A percentile compares a stretch with the other conserved stretches of the same genome.
Conservation (phyloP, 345 rosid species). For the Eucalyptus brandiana region DNA sequence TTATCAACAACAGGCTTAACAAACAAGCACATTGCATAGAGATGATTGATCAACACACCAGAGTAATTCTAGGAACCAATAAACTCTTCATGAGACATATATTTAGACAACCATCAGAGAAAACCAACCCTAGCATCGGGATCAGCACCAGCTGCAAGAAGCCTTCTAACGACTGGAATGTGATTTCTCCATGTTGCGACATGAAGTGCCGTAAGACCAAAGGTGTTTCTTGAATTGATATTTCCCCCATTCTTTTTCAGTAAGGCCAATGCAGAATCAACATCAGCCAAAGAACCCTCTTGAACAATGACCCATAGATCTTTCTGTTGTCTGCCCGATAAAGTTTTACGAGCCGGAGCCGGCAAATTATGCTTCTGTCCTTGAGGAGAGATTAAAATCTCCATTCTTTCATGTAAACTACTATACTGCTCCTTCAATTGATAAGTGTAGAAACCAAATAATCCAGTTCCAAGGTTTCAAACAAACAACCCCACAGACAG, state of each 20-base stretch:
- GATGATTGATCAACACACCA: not conserved
- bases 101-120: not conserved
- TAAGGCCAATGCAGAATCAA: slow-evolving; percentile 50
- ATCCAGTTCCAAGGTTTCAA: not conserved
- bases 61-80: not conserved
- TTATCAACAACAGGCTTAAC: not conserved
- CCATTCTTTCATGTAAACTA: slow-evolving; percentile 16
- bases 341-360: slow-evolving; percentile 31
- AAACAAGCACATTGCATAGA: not conserved
- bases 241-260: slow-evolving; percentile 83
- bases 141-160: slow-evolving; percentile 89
- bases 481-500: not conserved
- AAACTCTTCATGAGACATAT: not conserved
- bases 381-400: slow-evolving; percentile 45
- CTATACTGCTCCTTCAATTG: not conserved
- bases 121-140: slow-evolving; percentile 93
- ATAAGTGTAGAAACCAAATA: not conserved
- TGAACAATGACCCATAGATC: slow-evolving; percentile 73
- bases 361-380: slow-evolving; percentile 44
- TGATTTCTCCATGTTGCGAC: slow-evolving; percentile 93
- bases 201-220: slow-evolving; percentile 87
- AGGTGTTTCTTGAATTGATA: slow-evolving; percentile 54
- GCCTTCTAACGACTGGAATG: slow-evolving; percentile 79
- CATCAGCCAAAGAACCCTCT: slow-evolving; percentile 80
- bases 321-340: slow-evolving; percentile 25